Evolutionary conservation across 352 stramenopile species (phyloP).

Genomic region (Globisporangium mamillatum): DNA sequence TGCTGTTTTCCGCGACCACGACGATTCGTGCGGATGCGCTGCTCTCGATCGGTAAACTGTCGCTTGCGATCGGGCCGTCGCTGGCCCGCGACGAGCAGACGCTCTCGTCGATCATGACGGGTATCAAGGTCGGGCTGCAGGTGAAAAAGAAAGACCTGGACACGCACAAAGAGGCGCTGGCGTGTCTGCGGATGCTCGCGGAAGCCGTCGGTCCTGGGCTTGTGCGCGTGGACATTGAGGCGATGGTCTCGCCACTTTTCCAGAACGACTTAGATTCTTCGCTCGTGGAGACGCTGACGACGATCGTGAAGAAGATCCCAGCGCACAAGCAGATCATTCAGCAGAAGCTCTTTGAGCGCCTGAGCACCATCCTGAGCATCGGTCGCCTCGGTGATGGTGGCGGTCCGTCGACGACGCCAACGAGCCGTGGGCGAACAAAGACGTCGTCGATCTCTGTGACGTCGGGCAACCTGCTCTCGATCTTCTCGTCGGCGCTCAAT

Average conservation of each 20-base stretch:
- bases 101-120: conserved; percentile 81
- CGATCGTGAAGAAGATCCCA: conserved; percentile 83
- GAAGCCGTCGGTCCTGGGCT: conserved; percentile 71
- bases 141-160: conserved; percentile 83
- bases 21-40: conserved; percentile 76
- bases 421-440: conserved; percentile 68
- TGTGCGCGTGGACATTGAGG: conserved; percentile 78
- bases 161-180: conserved; percentile 81
- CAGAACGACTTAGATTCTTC: conserved; percentile 80
- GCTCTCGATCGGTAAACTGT: conserved; percentile 84
- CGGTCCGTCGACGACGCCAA: conserved; percentile 47
- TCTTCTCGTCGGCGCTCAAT: conserved; percentile 62
- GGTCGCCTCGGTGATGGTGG: conserved; percentile 41
- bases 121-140: conserved; percentile 83
- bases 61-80: conserved; percentile 71
- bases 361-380: conserved; percentile 67
- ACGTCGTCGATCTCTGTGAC: conserved; percentile 67
- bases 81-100: conserved; percentile 77
- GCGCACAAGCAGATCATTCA: conserved; percentile 75
- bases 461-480: conserved; percentile 65
- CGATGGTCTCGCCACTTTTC: conserved; percentile 77
- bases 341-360: conserved; percentile 80
- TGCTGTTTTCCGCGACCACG: conserved; percentile 75
- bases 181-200: conserved; percentile 79
- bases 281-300: conserved; percentile 80